Percentiles rank a stretch among this genome's conserved stretches.
Conservation (phyloP, 2,329 filamentous ascomycete species). For the Aspergillus ruber region DNA sequence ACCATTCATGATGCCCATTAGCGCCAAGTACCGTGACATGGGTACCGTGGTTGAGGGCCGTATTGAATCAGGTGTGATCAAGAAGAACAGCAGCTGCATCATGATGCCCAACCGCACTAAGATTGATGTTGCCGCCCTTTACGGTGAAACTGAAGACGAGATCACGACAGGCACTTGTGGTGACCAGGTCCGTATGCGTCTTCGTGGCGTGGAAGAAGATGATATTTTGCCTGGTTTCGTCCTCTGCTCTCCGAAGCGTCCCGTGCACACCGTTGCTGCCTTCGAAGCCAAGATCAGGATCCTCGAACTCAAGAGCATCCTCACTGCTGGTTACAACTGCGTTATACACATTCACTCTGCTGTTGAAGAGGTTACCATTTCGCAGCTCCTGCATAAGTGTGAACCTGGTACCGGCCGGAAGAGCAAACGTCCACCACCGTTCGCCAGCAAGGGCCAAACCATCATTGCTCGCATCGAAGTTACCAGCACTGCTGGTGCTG, state of each 20-base stretch:
- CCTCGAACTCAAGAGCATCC: slow-evolving; percentile 86
- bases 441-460: slow-evolving; percentile 70
- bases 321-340: slow-evolving; percentile 94
- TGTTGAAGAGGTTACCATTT: slow-evolving; percentile 94
- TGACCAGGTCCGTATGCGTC: slow-evolving; percentile 86
- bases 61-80: slow-evolving; percentile 88
- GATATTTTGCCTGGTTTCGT: slow-evolving; percentile 94
- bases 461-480: slow-evolving; percentile 92
- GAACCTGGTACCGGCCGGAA: slow-evolving; percentile 91
- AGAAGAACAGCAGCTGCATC: slow-evolving; percentile 76
- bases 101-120: slow-evolving; percentile 94
- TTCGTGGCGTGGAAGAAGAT: slow-evolving; percentile 95
- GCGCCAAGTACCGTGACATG: slow-evolving; percentile 94
- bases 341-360: slow-evolving; percentile 96
- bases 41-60: slow-evolving; percentile 97
- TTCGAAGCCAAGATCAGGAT: slow-evolving; percentile 98
- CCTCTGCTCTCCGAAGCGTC: slow-evolving; percentile 85
- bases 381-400: slow-evolving; percentile 79
- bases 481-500: slow-evolving; percentile 73
- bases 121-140: slow-evolving; percentile 75
- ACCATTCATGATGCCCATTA: slow-evolving; percentile 98
- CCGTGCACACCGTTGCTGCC: slow-evolving; percentile 79
- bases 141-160: slow-evolving; percentile 95
- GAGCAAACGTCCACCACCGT: slow-evolving; percentile 87
- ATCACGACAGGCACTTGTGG: slow-evolving; percentile 74